Evolutionary conservation across 768 basidiomycete species (phyloP).

Genomic region (Boletus speciosus): DNA sequence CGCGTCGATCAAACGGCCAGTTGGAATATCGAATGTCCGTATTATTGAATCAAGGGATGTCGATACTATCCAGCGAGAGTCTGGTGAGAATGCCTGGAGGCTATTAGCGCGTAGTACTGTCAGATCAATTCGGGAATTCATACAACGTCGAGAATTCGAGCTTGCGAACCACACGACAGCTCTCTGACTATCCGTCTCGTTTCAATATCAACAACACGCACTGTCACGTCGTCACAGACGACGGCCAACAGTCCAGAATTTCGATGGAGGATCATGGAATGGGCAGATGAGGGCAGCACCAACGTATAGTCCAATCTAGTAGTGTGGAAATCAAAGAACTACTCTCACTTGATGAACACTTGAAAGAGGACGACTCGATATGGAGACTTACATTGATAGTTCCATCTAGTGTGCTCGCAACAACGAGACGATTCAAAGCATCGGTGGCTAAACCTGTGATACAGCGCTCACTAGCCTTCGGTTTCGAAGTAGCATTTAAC

Average conservation of each 20-base stretch:
- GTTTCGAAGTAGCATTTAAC: constrained; percentile 39
- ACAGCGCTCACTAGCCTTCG: constrained; percentile 44
- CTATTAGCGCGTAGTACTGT: constrained; percentile 1
- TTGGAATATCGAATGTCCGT: constrained; percentile 94
- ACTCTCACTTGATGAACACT: not conserved
- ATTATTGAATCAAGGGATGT: constrained; percentile 89
- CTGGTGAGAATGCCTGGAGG: constrained; percentile 84
- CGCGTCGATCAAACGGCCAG: constrained; percentile 86
- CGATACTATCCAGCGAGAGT: constrained; percentile 89
- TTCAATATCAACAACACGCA: constrained; percentile 90
- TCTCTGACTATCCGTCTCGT: constrained; percentile 86
- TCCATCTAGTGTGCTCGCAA: constrained; percentile 87
- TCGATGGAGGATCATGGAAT: constrained; percentile 72
- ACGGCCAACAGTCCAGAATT: constrained; percentile 83
- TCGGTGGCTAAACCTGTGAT: constrained; percentile 86
- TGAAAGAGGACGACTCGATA: not conserved
- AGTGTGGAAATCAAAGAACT: constrained; percentile 98
- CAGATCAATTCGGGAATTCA: constrained; percentile 24
- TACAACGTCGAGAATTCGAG: constrained; percentile 87
- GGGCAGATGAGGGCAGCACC: constrained; percentile 62
- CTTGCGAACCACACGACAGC: constrained; percentile 69
- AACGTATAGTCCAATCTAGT: constrained; percentile 68
- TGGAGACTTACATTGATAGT: constrained; percentile 69
- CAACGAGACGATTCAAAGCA: constrained; percentile 72
- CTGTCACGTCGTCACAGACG: constrained; percentile 79